Conservation (phyloP, 495 filamentous ascomycete genomes). For the Wilcoxina mikolae region DNA sequence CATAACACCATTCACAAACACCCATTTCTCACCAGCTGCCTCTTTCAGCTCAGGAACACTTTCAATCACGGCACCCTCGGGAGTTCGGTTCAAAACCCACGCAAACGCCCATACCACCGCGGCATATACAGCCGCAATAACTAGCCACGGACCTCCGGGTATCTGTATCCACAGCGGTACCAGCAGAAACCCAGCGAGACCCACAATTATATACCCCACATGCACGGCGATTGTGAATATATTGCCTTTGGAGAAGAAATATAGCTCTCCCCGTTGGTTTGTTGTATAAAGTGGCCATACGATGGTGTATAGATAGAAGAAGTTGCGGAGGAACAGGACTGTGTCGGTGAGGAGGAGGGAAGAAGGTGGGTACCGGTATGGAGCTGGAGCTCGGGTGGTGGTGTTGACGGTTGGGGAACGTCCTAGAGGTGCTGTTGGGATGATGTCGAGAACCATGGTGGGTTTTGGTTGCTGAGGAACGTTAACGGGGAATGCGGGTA, state of each 20-base stretch:
- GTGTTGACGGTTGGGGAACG: not conserved
- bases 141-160: not conserved
- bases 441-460: not conserved
- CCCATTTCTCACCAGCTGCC: conserved; percentile 46
- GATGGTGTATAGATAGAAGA: not conserved
- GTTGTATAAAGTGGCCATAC: not conserved
- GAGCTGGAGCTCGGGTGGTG: not conserved
- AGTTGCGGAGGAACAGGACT: conserved; percentile 2
- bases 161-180: not conserved
- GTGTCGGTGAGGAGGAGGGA: not conserved
- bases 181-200: not conserved
- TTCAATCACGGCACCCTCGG: not conserved
- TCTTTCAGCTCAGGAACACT: not conserved
- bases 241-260: not conserved
- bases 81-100: conserved; percentile 1
- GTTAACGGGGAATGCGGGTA: too few species aligned
- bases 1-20: conserved; percentile 45
- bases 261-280: not conserved
- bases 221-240: not conserved
- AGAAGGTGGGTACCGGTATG: not conserved
- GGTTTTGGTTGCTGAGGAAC: not conserved
- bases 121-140: not conserved
- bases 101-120: conserved; percentile 1
- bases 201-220: not conserved
- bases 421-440: not conserved